A percentile compares a stretch with the other conserved stretches of the same genome.
These are phyloP conservation scores for Sarcocystis neurona DNA, from an alignment of 169 alveolate species.

Conservation along the genomic window DNA sequence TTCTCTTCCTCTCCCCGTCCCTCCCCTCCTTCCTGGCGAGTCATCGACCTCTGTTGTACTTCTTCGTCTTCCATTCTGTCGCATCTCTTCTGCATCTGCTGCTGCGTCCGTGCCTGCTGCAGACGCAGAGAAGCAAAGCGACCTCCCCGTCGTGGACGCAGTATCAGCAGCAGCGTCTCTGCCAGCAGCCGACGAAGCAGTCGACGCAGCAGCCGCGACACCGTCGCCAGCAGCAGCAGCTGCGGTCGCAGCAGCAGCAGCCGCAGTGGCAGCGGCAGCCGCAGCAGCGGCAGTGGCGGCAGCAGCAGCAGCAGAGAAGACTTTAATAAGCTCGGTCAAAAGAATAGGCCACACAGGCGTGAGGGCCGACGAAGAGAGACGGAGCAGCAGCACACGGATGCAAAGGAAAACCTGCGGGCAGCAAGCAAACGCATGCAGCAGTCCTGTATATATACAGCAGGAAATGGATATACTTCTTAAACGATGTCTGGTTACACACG, in stretches of 20 bases:
- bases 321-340: conserved; percentile 69
- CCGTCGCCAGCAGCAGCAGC: neutral
- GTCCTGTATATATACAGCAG: neutral
- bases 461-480: too few relatives aligned
- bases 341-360: conserved; percentile 77
- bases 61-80: too few relatives aligned
- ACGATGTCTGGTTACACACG: too few relatives aligned
- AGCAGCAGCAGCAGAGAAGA: conserved; percentile 59
- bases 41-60: too few relatives aligned
- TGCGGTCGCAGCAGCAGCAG: neutral
- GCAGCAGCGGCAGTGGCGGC: neutral
- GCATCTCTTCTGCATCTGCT: too few relatives aligned
- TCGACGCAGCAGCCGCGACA: neutral
- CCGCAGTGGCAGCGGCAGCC: neutral
- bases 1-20: too few relatives aligned
- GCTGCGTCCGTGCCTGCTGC: too few relatives aligned
- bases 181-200: neutral
- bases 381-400: conserved; percentile 68
- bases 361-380: conserved; percentile 63
- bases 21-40: too few relatives aligned
- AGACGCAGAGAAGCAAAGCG: too few relatives aligned
- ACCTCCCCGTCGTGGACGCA: too few relatives aligned
- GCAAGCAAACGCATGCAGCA: conserved; percentile 34
- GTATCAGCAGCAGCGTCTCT: neutral
- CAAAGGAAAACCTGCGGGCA: conserved; percentile 67